These are phyloP conservation scores for Clavulina sp. DNA, from an alignment of 768 basidiomycete species.

Conservation along the genomic window DNA sequence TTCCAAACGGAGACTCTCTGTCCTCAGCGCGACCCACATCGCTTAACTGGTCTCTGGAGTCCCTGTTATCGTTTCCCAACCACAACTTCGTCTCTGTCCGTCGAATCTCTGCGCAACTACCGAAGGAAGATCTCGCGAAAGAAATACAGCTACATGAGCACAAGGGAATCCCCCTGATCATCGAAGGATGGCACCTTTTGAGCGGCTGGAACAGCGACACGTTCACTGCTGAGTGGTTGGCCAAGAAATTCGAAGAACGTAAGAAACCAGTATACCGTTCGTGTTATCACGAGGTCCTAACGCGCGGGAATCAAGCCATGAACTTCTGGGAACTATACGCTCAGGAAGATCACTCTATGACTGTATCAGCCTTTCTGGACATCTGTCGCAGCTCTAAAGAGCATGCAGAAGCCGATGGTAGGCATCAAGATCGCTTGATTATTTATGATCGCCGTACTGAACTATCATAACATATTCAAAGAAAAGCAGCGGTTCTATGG, in stretches of 20 bases:
- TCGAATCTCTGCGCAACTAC: background rate
- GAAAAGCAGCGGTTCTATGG: slow-evolving; percentile 43
- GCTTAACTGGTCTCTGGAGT: background rate
- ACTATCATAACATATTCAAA: background rate
- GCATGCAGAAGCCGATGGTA: slow-evolving; percentile 27
- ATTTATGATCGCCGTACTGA: no score
- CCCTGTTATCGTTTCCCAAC: background rate
- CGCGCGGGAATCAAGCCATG: no score
- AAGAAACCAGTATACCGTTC: slow-evolving; percentile 37
- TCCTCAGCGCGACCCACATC: background rate
- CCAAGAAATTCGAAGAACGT: slow-evolving; percentile 1
- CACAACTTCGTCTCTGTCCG: background rate
- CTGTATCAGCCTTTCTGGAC: slow-evolving; percentile 35
- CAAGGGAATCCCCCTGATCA: slow-evolving; percentile 41
- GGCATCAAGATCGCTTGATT: background rate
- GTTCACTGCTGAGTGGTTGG: slow-evolving; percentile 42
- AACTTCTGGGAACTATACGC: slow-evolving; percentile 50
- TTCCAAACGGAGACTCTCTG: no score
- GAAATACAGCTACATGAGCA: slow-evolving; percentile 31
- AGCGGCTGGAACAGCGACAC: slow-evolving; percentile 34
- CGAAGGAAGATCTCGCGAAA: slow-evolving; percentile 12
- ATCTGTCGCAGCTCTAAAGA: slow-evolving; percentile 22
- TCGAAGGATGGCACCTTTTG: slow-evolving; percentile 41
- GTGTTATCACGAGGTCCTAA: no score
- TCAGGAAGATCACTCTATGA: slow-evolving; percentile 34